A percentile compares a stretch with the other conserved stretches of the same genome.
Conservation (phyloP, 768 basidiomycete genomes). For the Leccinum incarnatum region DNA sequence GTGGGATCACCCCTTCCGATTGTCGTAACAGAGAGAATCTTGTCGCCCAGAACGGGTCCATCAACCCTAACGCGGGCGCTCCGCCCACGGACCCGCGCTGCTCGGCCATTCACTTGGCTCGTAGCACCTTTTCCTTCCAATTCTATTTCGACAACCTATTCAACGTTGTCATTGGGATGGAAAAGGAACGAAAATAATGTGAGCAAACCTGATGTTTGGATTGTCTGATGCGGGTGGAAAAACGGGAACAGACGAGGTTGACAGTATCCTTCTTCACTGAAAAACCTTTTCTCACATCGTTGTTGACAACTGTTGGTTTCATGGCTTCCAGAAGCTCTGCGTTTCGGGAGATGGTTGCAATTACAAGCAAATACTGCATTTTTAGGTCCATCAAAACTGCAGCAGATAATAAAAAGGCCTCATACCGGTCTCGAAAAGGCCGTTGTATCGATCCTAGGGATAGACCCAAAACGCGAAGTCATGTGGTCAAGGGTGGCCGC, state of each 20-base stretch:
- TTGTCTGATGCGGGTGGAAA: constrained; percentile 41
- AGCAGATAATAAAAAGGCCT: not conserved
- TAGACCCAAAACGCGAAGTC: constrained; percentile 8
- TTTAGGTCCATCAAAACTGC: not conserved
- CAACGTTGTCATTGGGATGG: not conserved
- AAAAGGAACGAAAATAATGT: not conserved
- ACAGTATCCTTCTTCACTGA: constrained; percentile 30
- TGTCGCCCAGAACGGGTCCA: constrained; percentile 14
- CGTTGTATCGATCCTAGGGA: constrained; percentile 23
- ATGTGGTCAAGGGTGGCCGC: constrained; percentile 30
- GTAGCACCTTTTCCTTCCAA: constrained; percentile 1
- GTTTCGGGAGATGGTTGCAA: constrained; percentile 47
- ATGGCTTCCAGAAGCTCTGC: constrained; percentile 44
- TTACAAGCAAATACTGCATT: constrained; percentile 39
- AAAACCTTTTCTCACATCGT: constrained; percentile 37
- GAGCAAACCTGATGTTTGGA: constrained; percentile 40
- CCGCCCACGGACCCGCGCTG: constrained; percentile 35
- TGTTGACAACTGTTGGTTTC: constrained; percentile 44
- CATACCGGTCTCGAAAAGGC: constrained; percentile 33
- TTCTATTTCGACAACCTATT: constrained; percentile 22
- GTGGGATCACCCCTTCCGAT: constrained; percentile 56
- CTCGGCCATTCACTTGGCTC: constrained; percentile 17
- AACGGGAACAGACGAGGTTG: constrained; percentile 39
- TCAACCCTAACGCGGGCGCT: constrained; percentile 31
- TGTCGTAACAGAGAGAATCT: constrained; percentile 40